Conservation (phyloP, 352 stramenopile genomes). For the Pythium myriotylum region DNA sequence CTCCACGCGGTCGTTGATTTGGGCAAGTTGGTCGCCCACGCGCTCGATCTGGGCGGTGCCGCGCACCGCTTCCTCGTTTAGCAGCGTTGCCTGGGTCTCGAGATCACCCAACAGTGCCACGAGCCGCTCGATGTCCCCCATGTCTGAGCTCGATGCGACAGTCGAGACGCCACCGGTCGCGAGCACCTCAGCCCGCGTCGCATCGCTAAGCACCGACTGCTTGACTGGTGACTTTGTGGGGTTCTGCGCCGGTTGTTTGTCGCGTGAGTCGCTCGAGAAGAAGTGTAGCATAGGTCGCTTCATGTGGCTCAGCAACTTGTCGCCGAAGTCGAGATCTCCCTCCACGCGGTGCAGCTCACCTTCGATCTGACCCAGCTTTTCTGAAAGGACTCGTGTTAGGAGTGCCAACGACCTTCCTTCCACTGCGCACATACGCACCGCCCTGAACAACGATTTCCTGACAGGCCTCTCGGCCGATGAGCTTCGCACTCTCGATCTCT, state of each 20-base stretch:
- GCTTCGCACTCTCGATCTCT: constrained; percentile 73
- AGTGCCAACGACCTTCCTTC: not conserved
- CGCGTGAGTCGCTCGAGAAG: constrained; percentile 49
- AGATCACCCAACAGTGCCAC: constrained; percentile 65
- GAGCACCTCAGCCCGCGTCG: constrained; percentile 20
- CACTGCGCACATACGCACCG: constrained; percentile 27
- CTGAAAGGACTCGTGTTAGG: constrained; percentile 16
- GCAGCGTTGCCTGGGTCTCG: constrained; percentile 63
- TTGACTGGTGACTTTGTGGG: constrained; percentile 11
- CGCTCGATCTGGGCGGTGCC: constrained; percentile 78
- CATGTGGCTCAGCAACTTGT: constrained; percentile 75
- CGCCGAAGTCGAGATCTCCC: constrained; percentile 67
- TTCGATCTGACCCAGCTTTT: constrained; percentile 77
- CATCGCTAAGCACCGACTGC: constrained; percentile 8
- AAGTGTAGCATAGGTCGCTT: constrained; percentile 71
- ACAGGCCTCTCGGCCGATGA: constrained; percentile 65
- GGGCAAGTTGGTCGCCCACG: constrained; percentile 65
- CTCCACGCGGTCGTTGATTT: constrained; percentile 69
- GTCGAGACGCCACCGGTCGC: not conserved
- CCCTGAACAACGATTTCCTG: constrained; percentile 75
- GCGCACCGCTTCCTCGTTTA: constrained; percentile 66
- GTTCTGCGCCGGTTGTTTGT: constrained; percentile 23
- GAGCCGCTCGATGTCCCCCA: constrained; percentile 65
- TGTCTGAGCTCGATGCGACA: constrained; percentile 12
- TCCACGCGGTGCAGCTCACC: constrained; percentile 58